Base-by-base conservation (phyloP, 176 grass and related monocot species). In the Triticum turgidum region DNA sequence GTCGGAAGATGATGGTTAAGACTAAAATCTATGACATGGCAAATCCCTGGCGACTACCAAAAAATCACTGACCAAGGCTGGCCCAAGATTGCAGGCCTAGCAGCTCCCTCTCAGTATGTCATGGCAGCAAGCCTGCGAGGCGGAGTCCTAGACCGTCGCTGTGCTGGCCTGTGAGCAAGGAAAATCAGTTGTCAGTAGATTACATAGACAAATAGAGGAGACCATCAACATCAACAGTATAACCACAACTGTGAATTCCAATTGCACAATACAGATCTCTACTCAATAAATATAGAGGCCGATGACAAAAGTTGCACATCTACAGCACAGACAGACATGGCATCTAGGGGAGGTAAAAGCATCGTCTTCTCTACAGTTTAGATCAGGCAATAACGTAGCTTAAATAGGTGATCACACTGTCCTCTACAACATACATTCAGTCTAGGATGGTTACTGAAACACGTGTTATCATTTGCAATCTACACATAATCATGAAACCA, bases 61-160 rank as follows among this genome's bases (percentile, higher is more conserved):
- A 80, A 80, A 82, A 71, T 54, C 80, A 70, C 8, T 10, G 7
- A 25, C 4, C 80, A 35, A 38, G 18, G 24, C 21, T 77, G 24
- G 32, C 11, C 33, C 1, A 1, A 27, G 32, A 21, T 39, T 20
- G 41, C 25, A 42, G 13, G 45, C 14, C n/a, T 58, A 74, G 66
- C 35, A 25, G 68, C 34, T 35, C 44, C 66, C 5, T 2, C 11
- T 85, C 81, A 91, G 68, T 61, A 89, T 24, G 37, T 85, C 76
- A 81, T 76, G 77, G 77, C 69, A 80, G 81, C 38, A 54, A 88
- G 62, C 81, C 89, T 84, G 14, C 82, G 81, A 29, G 89, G 81
- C 7, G 89, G 89, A 85, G 85, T 85, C 85, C 85, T 80, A 3
- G 85, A 91, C 32, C 85, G 86, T 80, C 25, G 14, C 11, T 77